phyloP scores from a whole-genome alignment of 768 basidiomycete genomes.

The Galerina marginata region DNA sequence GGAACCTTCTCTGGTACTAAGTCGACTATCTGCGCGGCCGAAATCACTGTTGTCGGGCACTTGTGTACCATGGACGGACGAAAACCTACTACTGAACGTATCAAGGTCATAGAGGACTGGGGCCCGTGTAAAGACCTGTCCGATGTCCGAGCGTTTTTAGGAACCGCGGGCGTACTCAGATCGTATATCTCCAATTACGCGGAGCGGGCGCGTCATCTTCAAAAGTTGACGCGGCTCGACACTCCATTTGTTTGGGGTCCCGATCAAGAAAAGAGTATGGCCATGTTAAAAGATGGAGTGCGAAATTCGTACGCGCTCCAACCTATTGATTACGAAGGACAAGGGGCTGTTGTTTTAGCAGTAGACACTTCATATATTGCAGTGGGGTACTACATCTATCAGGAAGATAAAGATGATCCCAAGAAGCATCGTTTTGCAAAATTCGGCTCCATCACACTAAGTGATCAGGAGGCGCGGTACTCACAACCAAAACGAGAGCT shows the following conservation, averaged over 20 bases:
- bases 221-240: constrained; percentile 24
- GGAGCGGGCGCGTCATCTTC: constrained; percentile 15
- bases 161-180: constrained; percentile 24
- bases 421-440: constrained; percentile 29
- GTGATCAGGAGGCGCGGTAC: constrained; percentile 35
- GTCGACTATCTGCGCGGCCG: constrained; percentile 4
- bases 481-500: constrained; percentile 48
- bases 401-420: constrained; percentile 28
- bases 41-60: constrained; percentile 13
- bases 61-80: constrained; percentile 26
- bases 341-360: constrained; percentile 31
- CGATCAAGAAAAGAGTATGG: constrained; percentile 14
- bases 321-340: constrained; percentile 31
- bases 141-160: constrained; percentile 34
- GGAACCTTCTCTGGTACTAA: constrained; percentile 17
- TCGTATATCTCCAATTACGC: constrained; percentile 34
- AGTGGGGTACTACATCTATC: constrained; percentile 43
- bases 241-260: constrained; percentile 13
- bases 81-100: constrained; percentile 23
- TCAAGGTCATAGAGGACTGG: constrained; percentile 28
- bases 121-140: constrained; percentile 18
- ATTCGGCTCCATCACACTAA: constrained; percentile 46
- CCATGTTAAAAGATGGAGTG: constrained; percentile 28
- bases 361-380: constrained; percentile 42
- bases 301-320: constrained; percentile 23